Evolutionary conservation across 306 rosid species (phyloP), one percentile per base, ranked within the genome.

Genomic region (Psophocarpus tetragonolobus): DNA sequence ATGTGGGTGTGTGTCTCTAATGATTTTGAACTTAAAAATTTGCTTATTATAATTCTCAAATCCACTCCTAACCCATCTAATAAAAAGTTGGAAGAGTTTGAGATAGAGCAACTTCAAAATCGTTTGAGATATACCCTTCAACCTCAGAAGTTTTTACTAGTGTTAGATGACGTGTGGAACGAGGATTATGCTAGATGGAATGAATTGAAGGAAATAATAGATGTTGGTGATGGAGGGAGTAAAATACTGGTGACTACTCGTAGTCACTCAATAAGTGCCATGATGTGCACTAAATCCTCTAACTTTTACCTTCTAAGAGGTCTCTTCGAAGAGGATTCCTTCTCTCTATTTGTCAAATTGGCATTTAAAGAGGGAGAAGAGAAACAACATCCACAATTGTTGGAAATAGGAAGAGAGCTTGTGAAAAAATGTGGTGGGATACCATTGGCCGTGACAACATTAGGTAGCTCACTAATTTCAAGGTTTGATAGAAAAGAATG

Each of bases 311-410:
- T 0, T 3, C 36, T 81, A 27, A 0, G 18, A 33, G 12, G 23
- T 0, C 76, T 74, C 3, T 57, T 57, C 0, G 0, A 6, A 1
- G 3, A 77, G 4, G 61, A 62, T 14, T 87, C 77, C 3, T 5
- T 39, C 17, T 73, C 75, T 15, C 44, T 81, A 4, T 78, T 87
- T 13, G 1, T 12, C 14, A 82, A 66, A 81, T 48, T n/a, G 42
- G 86, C 86, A 57, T 87, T 84, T n/a, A 14, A 21, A 29, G 73
- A 53, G 10, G 73, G 44, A 4, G 70, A 45, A 10, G 29, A 75
- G 26, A 30, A 2, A 20, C 53, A 5, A 0, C 8, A 67, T 35
- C 78, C 77, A 5, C 8, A 78, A 0, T 12, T 85, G 3, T 10
- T 66, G 14, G 8, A 56, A 6, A 74, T 54, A 3, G 61, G n/a